Conservation (phyloP, 192 early-diverging fungal species). For the Entomortierella beljakovae region DNA sequence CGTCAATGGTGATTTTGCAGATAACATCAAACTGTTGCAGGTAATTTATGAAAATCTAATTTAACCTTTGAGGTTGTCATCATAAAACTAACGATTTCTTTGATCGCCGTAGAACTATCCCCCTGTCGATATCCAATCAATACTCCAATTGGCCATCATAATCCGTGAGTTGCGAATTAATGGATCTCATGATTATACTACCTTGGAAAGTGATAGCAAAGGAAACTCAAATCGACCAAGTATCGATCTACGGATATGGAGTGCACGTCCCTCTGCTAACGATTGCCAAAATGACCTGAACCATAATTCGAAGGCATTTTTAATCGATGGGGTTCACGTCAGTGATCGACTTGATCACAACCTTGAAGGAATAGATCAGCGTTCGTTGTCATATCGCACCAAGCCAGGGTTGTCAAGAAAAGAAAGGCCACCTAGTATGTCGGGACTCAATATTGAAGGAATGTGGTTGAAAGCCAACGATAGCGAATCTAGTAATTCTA, state of each 20-base stretch:
- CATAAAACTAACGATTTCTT: neutral
- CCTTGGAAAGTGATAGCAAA: neutral
- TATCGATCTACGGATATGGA: slow-evolving; percentile 40
- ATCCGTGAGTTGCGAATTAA: slow-evolving; percentile 45
- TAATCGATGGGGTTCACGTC: slow-evolving; percentile 41
- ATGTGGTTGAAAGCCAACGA: slow-evolving; percentile 6
- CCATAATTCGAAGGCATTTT: slow-evolving; percentile 8
- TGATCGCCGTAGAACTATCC: slow-evolving; percentile 64
- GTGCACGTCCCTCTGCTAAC: slow-evolving; percentile 5
- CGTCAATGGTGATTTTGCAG: slow-evolving; percentile 69
- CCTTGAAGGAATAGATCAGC: slow-evolving; percentile 43
- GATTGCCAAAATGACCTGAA: neutral
- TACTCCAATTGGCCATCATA: slow-evolving; percentile 49
- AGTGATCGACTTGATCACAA: slow-evolving; percentile 47
- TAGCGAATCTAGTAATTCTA: neutral
- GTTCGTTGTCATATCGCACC: slow-evolving; percentile 20
- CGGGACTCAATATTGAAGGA: slow-evolving; percentile 26
- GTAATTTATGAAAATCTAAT: slow-evolving; percentile 31
- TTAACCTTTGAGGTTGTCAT: neutral
- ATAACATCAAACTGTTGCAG: slow-evolving; percentile 71
- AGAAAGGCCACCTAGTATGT: slow-evolving; percentile 18
- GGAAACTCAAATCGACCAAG: slow-evolving; percentile 4
- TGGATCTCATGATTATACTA: neutral
- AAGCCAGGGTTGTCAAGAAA: slow-evolving; percentile 6
- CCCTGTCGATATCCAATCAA: slow-evolving; percentile 58